These are phyloP conservation scores for Thinopyrum obtusiflorum DNA, from an alignment of 202 grass and related monocot species.

Conservation along the genomic window DNA sequence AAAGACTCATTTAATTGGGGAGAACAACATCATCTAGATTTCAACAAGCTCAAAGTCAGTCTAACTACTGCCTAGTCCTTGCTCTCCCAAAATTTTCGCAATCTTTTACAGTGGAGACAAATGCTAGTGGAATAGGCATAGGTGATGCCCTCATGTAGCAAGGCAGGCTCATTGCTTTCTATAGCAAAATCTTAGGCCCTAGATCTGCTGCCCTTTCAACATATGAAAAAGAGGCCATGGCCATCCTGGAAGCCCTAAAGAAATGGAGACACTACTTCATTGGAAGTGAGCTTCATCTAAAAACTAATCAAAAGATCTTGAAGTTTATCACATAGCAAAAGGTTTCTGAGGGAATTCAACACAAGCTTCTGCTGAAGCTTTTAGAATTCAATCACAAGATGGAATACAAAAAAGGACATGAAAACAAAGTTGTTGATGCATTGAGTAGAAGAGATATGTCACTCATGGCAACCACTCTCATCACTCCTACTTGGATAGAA, in stretches of 20 bases:
- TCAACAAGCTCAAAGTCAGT: background rate
- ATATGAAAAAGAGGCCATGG: background rate
- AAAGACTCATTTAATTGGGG: background rate
- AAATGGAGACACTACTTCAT: background rate
- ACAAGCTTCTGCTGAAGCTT: background rate
- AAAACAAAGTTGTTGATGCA: background rate
- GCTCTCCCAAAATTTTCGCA: background rate
- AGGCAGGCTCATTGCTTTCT: background rate
- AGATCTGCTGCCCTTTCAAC: too few species aligned
- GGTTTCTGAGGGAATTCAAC: background rate
- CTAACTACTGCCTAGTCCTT: background rate
- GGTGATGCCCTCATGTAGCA: background rate
- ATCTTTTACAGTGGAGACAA: background rate
- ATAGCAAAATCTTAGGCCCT: background rate
- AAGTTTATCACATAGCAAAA: background rate
- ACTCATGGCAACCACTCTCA: background rate
- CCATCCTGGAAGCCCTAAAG: background rate
- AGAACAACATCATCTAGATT: fast-evolving
- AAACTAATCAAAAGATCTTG: background rate
- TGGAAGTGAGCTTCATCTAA: background rate
- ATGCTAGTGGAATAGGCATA: background rate
- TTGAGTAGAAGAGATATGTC: background rate
- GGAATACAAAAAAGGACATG: background rate
- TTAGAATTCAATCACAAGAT: background rate
- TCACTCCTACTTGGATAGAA: background rate